phyloP scores from a whole-genome alignment of 345 rosid species.

The Reutealis trisperma region DNA sequence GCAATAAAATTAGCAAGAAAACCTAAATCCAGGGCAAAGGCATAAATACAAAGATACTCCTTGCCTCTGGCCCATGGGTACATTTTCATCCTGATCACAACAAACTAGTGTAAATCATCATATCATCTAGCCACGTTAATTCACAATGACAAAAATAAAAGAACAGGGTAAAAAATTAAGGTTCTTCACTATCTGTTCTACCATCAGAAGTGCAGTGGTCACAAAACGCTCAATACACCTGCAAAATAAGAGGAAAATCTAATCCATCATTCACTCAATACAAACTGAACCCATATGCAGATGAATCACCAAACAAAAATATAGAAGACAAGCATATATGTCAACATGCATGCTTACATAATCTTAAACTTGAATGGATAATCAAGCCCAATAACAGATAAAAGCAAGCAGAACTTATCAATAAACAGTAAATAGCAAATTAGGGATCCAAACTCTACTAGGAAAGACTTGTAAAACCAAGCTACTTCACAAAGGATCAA shows the following conservation, averaged over 20 bases:
- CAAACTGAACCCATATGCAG: neutral
- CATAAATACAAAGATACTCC: conserved; percentile 50
- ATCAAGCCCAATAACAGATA: neutral
- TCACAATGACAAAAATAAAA: conserved; percentile 38
- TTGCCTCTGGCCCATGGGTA: conserved; percentile 40
- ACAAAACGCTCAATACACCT: conserved; percentile 44
- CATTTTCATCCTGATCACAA: conserved; percentile 49
- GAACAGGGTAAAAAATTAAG: conserved; percentile 19
- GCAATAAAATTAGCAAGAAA: conserved; percentile 28
- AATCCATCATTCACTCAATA: conserved; percentile 8
- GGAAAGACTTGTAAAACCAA: neutral
- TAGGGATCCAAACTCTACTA: neutral
- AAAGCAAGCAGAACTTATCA: neutral
- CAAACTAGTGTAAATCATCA: conserved; percentile 34
- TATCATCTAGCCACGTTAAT: conserved; percentile 48
- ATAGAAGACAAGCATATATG: too few species aligned
- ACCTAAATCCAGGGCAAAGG: conserved; percentile 45
- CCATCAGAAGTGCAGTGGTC: conserved; percentile 34
- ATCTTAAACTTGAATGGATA: too few species aligned
- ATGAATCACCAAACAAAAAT: neutral
- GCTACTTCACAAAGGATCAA: neutral
- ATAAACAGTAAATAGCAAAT: neutral
- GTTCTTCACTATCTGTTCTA: conserved; percentile 51
- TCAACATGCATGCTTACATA: neutral
- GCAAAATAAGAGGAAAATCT: conserved; percentile 22